Evolutionary conservation across 306 rosid species (phyloP).

Genomic region (Citrullus colocynthis): DNA sequence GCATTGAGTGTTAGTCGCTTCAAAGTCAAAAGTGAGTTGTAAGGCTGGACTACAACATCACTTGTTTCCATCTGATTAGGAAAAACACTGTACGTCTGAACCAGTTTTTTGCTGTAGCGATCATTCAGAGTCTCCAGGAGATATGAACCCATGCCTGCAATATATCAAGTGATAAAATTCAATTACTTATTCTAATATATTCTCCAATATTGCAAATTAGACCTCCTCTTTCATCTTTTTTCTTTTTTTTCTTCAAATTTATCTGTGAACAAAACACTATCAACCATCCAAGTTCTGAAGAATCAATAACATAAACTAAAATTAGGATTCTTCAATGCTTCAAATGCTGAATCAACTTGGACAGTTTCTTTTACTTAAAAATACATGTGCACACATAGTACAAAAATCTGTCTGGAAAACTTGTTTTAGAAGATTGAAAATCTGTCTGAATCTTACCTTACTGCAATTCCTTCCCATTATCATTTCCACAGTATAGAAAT

Average conservation of each 20-base stretch:
- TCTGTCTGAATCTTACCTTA: neutral
- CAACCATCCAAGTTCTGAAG: neutral
- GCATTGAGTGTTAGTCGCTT: slow-evolving; percentile 93
- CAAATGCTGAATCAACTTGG: neutral
- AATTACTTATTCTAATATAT: neutral
- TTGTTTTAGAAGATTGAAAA: too few relatives aligned
- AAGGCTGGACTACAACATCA: slow-evolving; percentile 99
- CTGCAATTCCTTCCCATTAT: neutral
- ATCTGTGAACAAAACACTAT: neutral
- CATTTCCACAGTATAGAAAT: neutral
- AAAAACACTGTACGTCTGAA: slow-evolving; percentile 95
- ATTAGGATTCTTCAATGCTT: neutral
- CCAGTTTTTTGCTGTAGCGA: slow-evolving; percentile 96
- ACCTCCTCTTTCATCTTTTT: neutral
- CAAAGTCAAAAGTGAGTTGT: slow-evolving; percentile 93
- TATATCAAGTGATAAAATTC: neutral
- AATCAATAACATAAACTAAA: neutral
- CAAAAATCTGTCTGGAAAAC: neutral
- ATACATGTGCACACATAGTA: neutral
- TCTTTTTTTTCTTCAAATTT: neutral
- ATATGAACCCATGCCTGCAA: slow-evolving; percentile 75
- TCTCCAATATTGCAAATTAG: neutral
- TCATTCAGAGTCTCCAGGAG: slow-evolving; percentile 90
- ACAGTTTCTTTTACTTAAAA: neutral
- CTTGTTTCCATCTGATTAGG: slow-evolving; percentile 99